phyloP scores from a whole-genome alignment of 441 rosid species.

The Populus tomentosa region DNA sequence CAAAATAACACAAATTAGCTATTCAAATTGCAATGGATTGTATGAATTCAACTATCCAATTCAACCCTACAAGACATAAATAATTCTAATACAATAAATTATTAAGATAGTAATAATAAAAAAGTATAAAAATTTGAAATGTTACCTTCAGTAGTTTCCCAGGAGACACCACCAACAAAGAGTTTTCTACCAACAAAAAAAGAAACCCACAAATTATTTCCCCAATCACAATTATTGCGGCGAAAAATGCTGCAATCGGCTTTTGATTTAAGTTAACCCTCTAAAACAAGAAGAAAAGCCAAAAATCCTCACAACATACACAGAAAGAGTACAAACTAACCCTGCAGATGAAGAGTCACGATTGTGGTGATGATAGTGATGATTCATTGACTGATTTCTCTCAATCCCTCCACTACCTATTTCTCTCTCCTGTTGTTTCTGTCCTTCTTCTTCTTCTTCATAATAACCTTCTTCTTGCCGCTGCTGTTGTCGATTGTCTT shows the following conservation, averaged over 20 bases:
- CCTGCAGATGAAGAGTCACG: conserved; percentile 21
- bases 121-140: neutral
- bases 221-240: neutral
- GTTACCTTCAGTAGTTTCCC: conserved; percentile 31
- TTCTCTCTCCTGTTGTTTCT: neutral
- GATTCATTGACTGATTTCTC: conserved; percentile 9
- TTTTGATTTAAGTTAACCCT: neutral
- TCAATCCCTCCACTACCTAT: conserved; percentile 11
- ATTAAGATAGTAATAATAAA: neutral
- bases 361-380: neutral
- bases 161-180: conserved; percentile 35
- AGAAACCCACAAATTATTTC: conserved; percentile 5
- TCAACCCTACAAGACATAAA: neutral
- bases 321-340: conserved; percentile 21
- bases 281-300: neutral
- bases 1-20: neutral
- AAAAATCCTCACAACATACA: conserved; percentile 1
- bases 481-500: conserved; percentile 8
- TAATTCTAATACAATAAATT: neutral
- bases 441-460: neutral
- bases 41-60: neutral
- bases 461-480: neutral
- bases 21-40: neutral
- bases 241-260: neutral
- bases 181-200: conserved; percentile 27